Evolutionary conservation across 768 basidiomycete species (phyloP), one percentile per base, ranked within the genome.

Genomic region (Obba rivulosa): DNA sequence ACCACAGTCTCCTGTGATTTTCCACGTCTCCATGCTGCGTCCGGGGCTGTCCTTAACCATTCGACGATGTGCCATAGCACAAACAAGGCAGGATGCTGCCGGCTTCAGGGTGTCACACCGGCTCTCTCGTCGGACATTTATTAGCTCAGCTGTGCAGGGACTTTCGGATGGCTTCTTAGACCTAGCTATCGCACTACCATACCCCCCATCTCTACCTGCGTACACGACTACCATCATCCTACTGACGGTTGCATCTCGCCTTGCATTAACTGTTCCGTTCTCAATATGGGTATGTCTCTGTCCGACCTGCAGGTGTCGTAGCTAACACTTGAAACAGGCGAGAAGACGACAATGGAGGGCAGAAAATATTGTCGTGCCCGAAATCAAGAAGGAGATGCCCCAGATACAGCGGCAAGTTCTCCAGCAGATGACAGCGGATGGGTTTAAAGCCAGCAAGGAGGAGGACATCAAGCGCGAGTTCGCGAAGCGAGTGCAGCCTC

Each of bases 141-240:
- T 57, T 2, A 54, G 59, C 1, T 55, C 62, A 3, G 48, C 60
- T 2, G 43, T 64, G 2, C 58, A 62, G 25, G 38, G 23, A 1
- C 53, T 60, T 13, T 62, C 63, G 31, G 73, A 88, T 58, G 81
- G 79, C 9, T 89, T 90, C 59, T 71, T 90, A 13, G 88, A 91
- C 71, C 68, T 90, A 42, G 83, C 88, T 20, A 60, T 79, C 34
- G 86, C 85, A 3, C 68, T 90, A n/a, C 88, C 88, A 2, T 70
- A 79, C 54, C 86, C 89, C 20, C 71, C 81, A 1, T 76, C 74
- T 9, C 71, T 80, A 53, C 87, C 89, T 0, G 66, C 80, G 0
- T 91, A 91, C 65, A 78, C 89, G 5, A 76, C 80, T 1, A 82
- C 87, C 2, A 88, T 92, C 50, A 82, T 91, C 44, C 59, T 89